phyloP scores from a whole-genome alignment of 441 rosid genomes.

The Francoa sonchifolia region DNA sequence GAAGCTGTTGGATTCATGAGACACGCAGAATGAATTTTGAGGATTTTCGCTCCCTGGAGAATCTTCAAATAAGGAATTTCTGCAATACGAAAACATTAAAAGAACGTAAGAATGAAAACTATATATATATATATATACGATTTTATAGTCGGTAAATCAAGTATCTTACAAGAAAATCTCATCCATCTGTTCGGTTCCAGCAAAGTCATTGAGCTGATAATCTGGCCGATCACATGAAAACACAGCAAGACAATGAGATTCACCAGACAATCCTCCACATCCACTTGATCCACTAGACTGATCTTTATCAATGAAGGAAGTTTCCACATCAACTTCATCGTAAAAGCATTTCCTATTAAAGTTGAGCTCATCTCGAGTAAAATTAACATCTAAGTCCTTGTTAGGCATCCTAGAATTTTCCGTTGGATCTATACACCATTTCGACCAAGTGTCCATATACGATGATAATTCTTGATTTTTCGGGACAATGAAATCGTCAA shows the following conservation, averaged over 20 bases:
- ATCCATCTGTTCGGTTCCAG: conserved; percentile 42
- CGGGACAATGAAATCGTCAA: conserved; percentile 47
- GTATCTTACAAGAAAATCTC: conserved; percentile 74
- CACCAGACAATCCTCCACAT: conserved; percentile 16
- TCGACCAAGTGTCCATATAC: conserved; percentile 46
- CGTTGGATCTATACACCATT: conserved; percentile 32
- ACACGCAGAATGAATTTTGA: conserved; percentile 15
- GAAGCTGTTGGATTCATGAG: conserved; percentile 16
- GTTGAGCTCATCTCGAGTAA: conserved; percentile 8
- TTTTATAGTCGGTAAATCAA: too few species aligned
- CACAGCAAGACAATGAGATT: conserved; percentile 11
- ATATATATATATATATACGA: too few species aligned
- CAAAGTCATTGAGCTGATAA: conserved; percentile 27
- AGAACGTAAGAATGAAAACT: conserved; percentile 3
- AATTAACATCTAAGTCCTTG: conserved; percentile 18
- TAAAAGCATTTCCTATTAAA: conserved; percentile 16
- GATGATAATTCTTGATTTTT: conserved; percentile 33
- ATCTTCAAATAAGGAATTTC: conserved; percentile 54
- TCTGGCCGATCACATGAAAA: conserved; percentile 12
- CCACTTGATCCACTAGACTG: conserved; percentile 17
- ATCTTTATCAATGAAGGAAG: conserved; percentile 9
- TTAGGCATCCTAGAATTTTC: conserved; percentile 20
- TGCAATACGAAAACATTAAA: conserved; percentile 19
- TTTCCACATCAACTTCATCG: conserved; percentile 21
- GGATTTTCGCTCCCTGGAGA: conserved; percentile 23